Evolutionary conservation across 1,284 basidiomycete species (phyloP).

Genomic region (Rhodotorula mucilaginosa): DNA sequence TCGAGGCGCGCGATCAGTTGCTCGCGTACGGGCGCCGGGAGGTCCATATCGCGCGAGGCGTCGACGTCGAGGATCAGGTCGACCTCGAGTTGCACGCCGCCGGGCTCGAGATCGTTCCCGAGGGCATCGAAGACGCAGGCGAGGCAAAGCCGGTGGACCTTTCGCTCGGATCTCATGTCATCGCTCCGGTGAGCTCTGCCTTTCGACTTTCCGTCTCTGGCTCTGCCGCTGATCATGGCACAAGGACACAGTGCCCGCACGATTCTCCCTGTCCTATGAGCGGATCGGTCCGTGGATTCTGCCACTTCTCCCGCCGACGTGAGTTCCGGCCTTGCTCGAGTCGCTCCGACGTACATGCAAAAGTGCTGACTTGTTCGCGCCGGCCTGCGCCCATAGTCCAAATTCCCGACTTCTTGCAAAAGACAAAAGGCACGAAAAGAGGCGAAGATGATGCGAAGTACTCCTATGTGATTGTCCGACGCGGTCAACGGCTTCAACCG

Average conservation of each 20-base stretch:
- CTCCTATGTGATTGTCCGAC: constrained; percentile 84
- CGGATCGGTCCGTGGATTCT: constrained; percentile 56
- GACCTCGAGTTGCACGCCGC: constrained; percentile 23
- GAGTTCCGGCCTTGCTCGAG: neutral
- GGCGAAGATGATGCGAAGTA: constrained; percentile 85
- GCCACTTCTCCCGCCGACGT: constrained; percentile 76
- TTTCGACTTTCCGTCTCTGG: no score
- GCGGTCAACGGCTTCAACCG: constrained; percentile 63
- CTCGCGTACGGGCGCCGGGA: constrained; percentile 61
- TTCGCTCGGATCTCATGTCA: constrained; percentile 64
- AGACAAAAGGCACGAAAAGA: constrained; percentile 76
- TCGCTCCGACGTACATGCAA: neutral
- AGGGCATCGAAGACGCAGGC: constrained; percentile 7
- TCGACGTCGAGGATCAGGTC: constrained; percentile 23
- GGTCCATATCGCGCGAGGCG: constrained; percentile 14
- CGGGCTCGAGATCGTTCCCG: constrained; percentile 15
- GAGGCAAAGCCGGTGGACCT: constrained; percentile 20
- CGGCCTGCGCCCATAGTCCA: constrained; percentile 56
- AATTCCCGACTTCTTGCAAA: constrained; percentile 76
- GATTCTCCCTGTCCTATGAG: constrained; percentile 74
- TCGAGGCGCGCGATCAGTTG: constrained; percentile 76
- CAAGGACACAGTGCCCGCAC: constrained; percentile 73
- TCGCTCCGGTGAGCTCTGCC: constrained; percentile 66
- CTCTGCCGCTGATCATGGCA: neutral
- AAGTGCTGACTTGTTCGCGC: no score